Evolutionary conservation across 1,284 basidiomycete species (phyloP).

Genomic region (Ustilago loliicola): DNA sequence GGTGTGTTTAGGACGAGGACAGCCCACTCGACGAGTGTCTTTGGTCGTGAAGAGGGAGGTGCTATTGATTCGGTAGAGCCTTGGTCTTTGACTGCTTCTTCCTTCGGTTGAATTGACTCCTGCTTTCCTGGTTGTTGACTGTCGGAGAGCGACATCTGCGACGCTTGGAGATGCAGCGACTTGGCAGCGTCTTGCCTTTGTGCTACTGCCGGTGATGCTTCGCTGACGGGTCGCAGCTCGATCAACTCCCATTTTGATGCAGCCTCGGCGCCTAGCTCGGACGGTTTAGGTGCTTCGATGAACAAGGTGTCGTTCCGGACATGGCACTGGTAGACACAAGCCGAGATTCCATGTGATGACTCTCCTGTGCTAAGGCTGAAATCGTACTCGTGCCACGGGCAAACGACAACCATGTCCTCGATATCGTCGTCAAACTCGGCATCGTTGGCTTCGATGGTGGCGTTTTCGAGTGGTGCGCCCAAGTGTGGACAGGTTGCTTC

Average conservation of each 20-base stretch:
- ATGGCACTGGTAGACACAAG: conserved; percentile 82
- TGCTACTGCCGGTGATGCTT: conserved; percentile 72
- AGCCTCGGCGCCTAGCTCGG: conserved; percentile 7
- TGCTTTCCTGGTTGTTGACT: not conserved
- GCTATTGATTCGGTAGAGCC: conserved; percentile 5
- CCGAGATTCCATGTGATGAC: conserved; percentile 81
- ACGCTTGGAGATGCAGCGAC: conserved; percentile 31
- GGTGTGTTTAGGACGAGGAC: conserved; percentile 81
- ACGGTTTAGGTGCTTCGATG: conserved; percentile 51
- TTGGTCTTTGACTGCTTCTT: not conserved
- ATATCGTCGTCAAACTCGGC: conserved; percentile 71
- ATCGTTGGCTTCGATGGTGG: conserved; percentile 76
- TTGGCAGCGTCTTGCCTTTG: conserved; percentile 35
- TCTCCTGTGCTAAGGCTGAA: conserved; percentile 80
- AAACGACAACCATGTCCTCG: conserved; percentile 72
- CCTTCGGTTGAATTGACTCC: not conserved
- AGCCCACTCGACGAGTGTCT: conserved; percentile 81
- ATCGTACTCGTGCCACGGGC: conserved; percentile 85
- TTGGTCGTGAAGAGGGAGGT: conserved; percentile 55
- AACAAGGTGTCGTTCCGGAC: conserved; percentile 72
- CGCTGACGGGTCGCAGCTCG: conserved; percentile 83
- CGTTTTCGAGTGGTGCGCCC: conserved; percentile 84
- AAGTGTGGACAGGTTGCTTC: conserved; percentile 86
- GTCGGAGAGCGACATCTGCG: conserved; percentile 36
- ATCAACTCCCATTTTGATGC: conserved; percentile 77